Conservation (phyloP, 176 grass and related monocot species). For the Musa acuminata region DNA sequence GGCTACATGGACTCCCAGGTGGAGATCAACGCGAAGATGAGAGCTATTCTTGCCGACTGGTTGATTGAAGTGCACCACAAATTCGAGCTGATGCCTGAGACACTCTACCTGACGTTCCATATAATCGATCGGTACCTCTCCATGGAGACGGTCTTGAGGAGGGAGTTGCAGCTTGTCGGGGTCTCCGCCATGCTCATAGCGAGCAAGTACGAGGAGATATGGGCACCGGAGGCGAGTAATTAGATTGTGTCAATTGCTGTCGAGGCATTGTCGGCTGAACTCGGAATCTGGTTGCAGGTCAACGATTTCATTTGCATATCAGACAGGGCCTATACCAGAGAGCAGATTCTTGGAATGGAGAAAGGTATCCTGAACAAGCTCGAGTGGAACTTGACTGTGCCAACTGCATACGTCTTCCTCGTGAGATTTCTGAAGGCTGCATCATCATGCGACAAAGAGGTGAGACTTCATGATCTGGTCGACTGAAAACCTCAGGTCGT, state of each 20-base stretch:
- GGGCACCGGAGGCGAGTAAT: constrained; percentile 69
- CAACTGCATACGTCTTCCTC: constrained; percentile 73
- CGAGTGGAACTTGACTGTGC: constrained; percentile 86
- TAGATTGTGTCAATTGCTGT: too few species aligned
- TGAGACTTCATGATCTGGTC: constrained; percentile 5
- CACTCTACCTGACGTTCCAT: constrained; percentile 66
- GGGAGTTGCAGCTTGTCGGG: constrained; percentile 81
- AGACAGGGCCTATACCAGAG: constrained; percentile 63
- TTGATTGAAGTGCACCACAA: constrained; percentile 93
- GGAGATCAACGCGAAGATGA: constrained; percentile 87
- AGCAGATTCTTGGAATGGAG: constrained; percentile 79
- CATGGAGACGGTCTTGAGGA: constrained; percentile 41
- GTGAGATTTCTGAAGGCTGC: constrained; percentile 78
- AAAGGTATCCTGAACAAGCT: constrained; percentile 82
- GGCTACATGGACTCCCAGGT: constrained; percentile 81
- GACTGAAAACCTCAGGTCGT: too few species aligned
- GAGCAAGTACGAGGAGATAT: constrained; percentile 95
- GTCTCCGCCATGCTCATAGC: constrained; percentile 75
- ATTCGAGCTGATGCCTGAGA: constrained; percentile 85
- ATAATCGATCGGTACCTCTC: constrained; percentile 77
- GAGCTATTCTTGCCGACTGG: constrained; percentile 81
- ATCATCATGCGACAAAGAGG: constrained; percentile 48
- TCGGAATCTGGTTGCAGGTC: constrained; percentile 36
- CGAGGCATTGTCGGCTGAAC: background rate
- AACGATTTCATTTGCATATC: constrained; percentile 90